phyloP scores from a whole-genome alignment of 2,329 filamentous ascomycete species.

The Clarireedia homoeocarpa region DNA sequence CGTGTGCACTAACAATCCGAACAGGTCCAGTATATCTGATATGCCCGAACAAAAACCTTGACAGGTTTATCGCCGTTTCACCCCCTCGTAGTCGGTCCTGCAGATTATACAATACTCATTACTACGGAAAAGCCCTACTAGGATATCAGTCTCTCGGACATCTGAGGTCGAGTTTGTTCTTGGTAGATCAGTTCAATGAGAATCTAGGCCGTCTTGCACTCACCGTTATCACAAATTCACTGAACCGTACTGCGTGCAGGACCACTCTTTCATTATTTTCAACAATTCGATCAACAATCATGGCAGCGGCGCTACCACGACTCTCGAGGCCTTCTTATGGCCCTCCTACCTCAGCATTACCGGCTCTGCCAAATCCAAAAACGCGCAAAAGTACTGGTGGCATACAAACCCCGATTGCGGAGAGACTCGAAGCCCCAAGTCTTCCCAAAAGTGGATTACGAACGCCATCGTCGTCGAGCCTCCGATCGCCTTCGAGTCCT shows the following conservation, averaged over 20 bases:
- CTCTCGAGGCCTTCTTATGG: constrained; percentile 61
- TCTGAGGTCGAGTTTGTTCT: not conserved
- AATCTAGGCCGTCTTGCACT: constrained; percentile 3
- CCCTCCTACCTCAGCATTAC: constrained; percentile 64
- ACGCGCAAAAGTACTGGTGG: constrained; percentile 58
- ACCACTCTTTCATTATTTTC: not conserved
- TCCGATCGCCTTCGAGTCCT: constrained; percentile 41
- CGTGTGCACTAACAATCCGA: constrained; percentile 19
- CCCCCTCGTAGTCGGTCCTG: not conserved
- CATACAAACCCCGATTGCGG: constrained; percentile 32
- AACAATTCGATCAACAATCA: constrained; percentile 10
- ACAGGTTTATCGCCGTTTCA: constrained; percentile 18
- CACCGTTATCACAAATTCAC: constrained; percentile 7
- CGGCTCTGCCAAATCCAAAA: constrained; percentile 66
- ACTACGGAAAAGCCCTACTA: not conserved
- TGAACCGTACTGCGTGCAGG: not conserved
- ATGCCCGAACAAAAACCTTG: constrained; percentile 10
- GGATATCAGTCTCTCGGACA: not conserved
- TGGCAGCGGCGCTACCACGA: constrained; percentile 32
- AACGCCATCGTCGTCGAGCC: constrained; percentile 49
- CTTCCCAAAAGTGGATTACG: constrained; percentile 50
- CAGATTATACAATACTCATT: not conserved
- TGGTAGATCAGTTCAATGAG: constrained; percentile 2
- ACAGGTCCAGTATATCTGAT: constrained; percentile 22
- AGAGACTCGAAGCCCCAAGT: constrained; percentile 26